Conservation (phyloP, 441 rosid genomes). For the Pelargonium myrrhifolium region DNA sequence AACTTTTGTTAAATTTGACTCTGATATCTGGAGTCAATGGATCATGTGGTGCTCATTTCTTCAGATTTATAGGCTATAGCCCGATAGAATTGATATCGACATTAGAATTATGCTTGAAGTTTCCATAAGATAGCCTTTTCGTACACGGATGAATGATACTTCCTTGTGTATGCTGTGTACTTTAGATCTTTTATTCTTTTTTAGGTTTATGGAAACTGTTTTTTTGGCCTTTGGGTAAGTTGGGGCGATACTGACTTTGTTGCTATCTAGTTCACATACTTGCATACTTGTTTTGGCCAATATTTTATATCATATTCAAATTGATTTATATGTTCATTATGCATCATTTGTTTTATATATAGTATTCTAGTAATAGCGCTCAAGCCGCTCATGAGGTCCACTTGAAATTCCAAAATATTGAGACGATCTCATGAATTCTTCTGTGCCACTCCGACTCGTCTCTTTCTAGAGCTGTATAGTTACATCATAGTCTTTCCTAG, state of each 20-base stretch:
- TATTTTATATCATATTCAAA: not conserved
- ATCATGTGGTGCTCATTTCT: not conserved
- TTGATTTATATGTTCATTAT: not conserved
- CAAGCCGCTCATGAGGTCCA: not conserved
- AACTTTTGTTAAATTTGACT: not conserved
- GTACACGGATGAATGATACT: not conserved
- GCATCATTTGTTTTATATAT: not conserved
- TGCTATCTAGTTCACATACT: not conserved
- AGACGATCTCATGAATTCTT: not conserved
- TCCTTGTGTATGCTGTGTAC: not conserved
- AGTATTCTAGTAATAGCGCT: not conserved
- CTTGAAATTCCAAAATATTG: not conserved
- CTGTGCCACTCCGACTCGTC: not conserved
- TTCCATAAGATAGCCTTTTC: not conserved
- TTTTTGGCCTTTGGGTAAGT: not conserved
- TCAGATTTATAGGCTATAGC: constrained; percentile 2
- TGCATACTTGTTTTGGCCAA: not conserved
- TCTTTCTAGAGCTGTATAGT: constrained; percentile 5
- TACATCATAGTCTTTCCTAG: not conserved
- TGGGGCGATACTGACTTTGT: not conserved
- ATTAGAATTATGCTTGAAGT: not conserved
- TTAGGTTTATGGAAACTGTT: not conserved
- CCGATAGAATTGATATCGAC: not conserved
- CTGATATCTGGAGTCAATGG: not conserved
- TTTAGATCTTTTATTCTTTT: not conserved